Evolutionary conservation across 768 basidiomycete species (phyloP).

Genomic region (Podaxis sp.): DNA sequence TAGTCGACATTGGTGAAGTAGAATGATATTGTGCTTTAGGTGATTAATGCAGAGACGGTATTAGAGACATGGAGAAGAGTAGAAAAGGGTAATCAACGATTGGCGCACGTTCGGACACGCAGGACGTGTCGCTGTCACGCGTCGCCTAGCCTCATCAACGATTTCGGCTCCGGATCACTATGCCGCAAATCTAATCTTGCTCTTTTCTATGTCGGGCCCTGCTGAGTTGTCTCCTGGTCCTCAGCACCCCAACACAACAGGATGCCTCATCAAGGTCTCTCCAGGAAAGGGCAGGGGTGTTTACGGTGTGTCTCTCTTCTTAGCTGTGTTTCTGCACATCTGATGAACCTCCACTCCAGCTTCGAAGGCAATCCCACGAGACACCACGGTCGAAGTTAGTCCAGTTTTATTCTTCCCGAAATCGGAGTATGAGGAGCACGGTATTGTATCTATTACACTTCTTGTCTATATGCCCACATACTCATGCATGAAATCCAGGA

Average conservation of each 20-base stretch:
- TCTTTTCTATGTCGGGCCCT: slow-evolving; percentile 3
- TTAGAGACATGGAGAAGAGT: not conserved
- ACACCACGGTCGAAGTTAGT: slow-evolving; percentile 77
- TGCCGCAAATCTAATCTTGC: slow-evolving; percentile 14
- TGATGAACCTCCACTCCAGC: not conserved
- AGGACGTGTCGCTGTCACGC: slow-evolving; percentile 10
- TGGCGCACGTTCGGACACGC: not conserved
- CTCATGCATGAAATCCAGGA: slow-evolving; percentile 21
- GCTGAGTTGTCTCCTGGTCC: slow-evolving; percentile 18
- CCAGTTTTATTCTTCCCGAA: slow-evolving; percentile 78
- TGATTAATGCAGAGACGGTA: not conserved
- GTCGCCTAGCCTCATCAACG: not conserved
- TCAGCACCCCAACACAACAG: slow-evolving; percentile 44
- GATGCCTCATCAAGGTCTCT: slow-evolving; percentile 45
- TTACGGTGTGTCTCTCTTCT: slow-evolving; percentile 46
- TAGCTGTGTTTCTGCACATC: not conserved
- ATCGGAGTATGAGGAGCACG: slow-evolving; percentile 69
- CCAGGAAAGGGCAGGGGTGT: slow-evolving; percentile 61
- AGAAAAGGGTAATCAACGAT: not conserved
- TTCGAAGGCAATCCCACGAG: slow-evolving; percentile 43
- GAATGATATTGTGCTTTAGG: not conserved
- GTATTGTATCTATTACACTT: slow-evolving; percentile 26
- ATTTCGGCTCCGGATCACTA: slow-evolving; percentile 7
- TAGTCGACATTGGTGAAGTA: not conserved
- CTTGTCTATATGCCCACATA: not conserved